These are phyloP conservation scores for Blastobotrys aristatus DNA, from an alignment of 1,139 yeast genomes.

Conservation along the genomic window DNA sequence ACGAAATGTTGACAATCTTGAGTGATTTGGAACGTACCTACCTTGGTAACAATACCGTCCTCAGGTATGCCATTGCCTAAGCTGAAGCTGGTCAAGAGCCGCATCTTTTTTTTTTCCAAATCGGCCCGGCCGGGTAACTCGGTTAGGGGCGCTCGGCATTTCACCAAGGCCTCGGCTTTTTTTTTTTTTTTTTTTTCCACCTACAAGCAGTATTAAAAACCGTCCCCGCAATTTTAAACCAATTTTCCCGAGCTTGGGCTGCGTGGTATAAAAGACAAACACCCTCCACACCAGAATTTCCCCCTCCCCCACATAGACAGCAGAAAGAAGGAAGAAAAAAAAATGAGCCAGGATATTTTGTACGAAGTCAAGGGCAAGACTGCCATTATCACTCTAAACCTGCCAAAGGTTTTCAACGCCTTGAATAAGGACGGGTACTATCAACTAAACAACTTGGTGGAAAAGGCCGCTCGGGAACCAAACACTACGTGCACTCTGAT, in stretches of 20 bases:
- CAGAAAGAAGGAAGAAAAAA: too few species aligned
- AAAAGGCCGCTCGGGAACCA: slow-evolving; percentile 62
- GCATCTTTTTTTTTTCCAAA: too few species aligned
- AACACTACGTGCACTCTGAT: slow-evolving; percentile 62
- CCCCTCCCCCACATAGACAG: not conserved
- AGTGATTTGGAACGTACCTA: too few species aligned
- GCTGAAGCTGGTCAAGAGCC: too few species aligned
- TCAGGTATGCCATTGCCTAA: too few species aligned
- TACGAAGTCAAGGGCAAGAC: slow-evolving; percentile 48
- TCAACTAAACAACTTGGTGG: slow-evolving; percentile 54
- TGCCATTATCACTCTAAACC: slow-evolving; percentile 64
- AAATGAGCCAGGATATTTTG: slow-evolving; percentile 11
- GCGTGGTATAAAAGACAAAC: not conserved
- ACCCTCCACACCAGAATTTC: not conserved
- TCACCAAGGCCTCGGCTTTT: too few species aligned
- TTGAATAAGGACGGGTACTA: slow-evolving; percentile 63
- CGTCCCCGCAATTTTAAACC: not conserved
- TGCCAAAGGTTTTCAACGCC: slow-evolving; percentile 63
- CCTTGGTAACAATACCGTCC: too few species aligned
- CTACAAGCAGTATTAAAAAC: too few species aligned
- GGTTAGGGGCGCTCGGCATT: too few species aligned
- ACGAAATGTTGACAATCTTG: not conserved
- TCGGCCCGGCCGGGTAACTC: too few species aligned
- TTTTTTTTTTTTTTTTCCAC: too few species aligned
- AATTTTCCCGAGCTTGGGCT: not conserved